Evolutionary conservation across 2,329 filamentous ascomycete species (phyloP).

Genomic region (Cordyceps javanica): DNA sequence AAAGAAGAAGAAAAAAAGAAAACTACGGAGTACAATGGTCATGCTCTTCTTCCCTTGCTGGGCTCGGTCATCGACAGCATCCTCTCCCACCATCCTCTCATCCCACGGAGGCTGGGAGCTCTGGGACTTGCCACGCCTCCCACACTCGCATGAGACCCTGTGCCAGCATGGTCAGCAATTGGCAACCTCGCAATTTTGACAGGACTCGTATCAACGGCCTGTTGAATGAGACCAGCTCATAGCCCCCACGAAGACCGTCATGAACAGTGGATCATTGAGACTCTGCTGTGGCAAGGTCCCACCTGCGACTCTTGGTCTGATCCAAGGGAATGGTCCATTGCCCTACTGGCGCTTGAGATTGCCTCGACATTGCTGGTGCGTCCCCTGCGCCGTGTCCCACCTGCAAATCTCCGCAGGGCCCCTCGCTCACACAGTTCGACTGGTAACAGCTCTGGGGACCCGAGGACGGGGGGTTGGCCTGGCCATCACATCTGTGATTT

Average conservation of each 20-base stretch:
- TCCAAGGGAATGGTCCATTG: slow-evolving; percentile 13
- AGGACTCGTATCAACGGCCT: slow-evolving; percentile 9
- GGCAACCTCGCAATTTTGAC: not conserved
- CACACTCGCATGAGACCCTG: not conserved
- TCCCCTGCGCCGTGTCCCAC: slow-evolving; percentile 11
- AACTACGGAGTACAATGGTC: not conserved
- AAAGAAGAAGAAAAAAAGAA: not conserved
- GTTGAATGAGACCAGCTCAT: slow-evolving; percentile 10
- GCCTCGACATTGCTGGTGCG: slow-evolving; percentile 2
- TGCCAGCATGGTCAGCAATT: not conserved
- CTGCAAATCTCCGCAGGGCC: slow-evolving; percentile 11
- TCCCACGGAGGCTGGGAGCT: not conserved
- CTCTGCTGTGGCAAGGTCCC: slow-evolving; percentile 9
- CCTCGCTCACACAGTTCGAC: slow-evolving; percentile 7
- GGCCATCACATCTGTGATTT: slow-evolving; percentile 1
- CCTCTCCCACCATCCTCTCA: not conserved
- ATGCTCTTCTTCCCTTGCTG: not conserved
- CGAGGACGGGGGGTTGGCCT: slow-evolving; percentile 4
- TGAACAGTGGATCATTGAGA: slow-evolving; percentile 8
- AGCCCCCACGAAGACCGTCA: slow-evolving; percentile 9
- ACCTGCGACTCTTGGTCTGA: slow-evolving; percentile 9
- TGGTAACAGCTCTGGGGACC: not conserved
- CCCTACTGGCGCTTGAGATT: slow-evolving; percentile 9
- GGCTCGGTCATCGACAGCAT: not conserved
- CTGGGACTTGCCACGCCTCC: not conserved